These are phyloP conservation scores for Lecanicillium sp. DNA, from an alignment of 2,329 filamentous ascomycete genomes.

Conservation along the genomic window DNA sequence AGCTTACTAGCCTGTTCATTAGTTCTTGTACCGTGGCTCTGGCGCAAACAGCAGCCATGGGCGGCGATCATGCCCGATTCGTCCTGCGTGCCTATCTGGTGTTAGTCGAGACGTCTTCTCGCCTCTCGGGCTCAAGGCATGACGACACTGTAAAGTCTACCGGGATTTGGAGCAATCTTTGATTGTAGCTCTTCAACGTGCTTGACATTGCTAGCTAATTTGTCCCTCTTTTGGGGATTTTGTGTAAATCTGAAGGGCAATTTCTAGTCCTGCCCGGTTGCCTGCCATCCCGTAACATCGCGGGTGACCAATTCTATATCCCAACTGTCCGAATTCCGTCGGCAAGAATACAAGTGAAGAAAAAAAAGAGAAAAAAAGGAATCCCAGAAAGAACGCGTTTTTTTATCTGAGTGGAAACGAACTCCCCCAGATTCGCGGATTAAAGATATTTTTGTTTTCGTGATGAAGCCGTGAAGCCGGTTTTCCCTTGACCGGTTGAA, in stretches of 20 bases:
- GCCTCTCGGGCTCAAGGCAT: no score
- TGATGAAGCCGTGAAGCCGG: slow-evolving; percentile 6
- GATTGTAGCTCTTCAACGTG: slow-evolving; percentile 7
- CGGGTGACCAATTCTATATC: slow-evolving; percentile 9
- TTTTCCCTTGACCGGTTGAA: slow-evolving; percentile 4
- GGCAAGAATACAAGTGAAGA: neutral
- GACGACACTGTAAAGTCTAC: no score
- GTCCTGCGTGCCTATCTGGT: neutral
- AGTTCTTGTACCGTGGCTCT: slow-evolving; percentile 2
- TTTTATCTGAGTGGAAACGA: neutral
- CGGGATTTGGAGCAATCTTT: no score
- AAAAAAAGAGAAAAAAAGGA: neutral
- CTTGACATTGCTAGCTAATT: slow-evolving; percentile 12
- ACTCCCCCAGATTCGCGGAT: neutral
- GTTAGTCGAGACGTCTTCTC: neutral
- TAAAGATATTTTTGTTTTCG: slow-evolving; percentile 10
- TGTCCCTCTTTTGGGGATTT: neutral
- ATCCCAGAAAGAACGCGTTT: slow-evolving; percentile 1
- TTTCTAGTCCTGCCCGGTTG: neutral
- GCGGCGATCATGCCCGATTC: slow-evolving; percentile 6
- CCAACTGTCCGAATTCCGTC: slow-evolving; percentile 2
- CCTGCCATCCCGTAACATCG: neutral
- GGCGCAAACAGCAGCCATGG: slow-evolving; percentile 8
- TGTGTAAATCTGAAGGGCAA: neutral
- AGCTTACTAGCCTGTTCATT: neutral